Percentiles rank a stretch among this genome's conserved stretches.
These are phyloP conservation scores for Nitzschia sp. DNA, from an alignment of 108 stramenopile genomes.

Conservation along the genomic window DNA sequence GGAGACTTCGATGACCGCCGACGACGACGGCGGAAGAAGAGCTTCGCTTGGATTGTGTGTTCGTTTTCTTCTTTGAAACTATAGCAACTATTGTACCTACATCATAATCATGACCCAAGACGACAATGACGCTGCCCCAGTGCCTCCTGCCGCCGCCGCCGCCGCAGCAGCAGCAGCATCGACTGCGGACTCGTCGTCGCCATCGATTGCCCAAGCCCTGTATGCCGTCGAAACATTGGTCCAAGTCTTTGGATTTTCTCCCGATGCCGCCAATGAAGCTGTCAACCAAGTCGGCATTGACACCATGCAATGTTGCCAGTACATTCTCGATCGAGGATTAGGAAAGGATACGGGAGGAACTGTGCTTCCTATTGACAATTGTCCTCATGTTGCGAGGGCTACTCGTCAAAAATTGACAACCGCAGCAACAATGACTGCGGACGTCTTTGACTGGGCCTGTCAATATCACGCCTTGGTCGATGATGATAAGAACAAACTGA, in stretches of 20 bases:
- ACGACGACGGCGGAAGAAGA: too few relatives aligned
- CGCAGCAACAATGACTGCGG: not conserved
- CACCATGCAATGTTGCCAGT: constrained; percentile 59
- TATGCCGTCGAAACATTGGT: constrained; percentile 31
- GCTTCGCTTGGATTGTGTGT: too few relatives aligned
- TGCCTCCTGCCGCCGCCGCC: not conserved
- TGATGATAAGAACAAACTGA: not conserved
- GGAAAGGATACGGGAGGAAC: constrained; percentile 70
- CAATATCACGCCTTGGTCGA: not conserved
- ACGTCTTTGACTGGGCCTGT: not conserved
- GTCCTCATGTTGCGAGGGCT: constrained; percentile 83
- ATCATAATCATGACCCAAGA: too few relatives aligned
- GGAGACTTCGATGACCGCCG: too few relatives aligned
- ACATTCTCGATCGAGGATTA: constrained; percentile 61
- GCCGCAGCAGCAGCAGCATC: not conserved
- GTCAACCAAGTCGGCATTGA: constrained; percentile 28
- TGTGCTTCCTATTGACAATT: constrained; percentile 61
- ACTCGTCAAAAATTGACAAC: constrained; percentile 14
- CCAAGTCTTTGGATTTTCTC: constrained; percentile 26
- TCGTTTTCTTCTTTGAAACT: too few relatives aligned
- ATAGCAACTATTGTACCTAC: too few relatives aligned
- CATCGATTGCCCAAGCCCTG: constrained; percentile 26
- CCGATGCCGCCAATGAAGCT: constrained; percentile 24
- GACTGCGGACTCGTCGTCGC: not conserved
- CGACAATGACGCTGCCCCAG: not conserved